phyloP scores from a whole-genome alignment of 176 grass and related monocot species.

The Musa itinerans region DNA sequence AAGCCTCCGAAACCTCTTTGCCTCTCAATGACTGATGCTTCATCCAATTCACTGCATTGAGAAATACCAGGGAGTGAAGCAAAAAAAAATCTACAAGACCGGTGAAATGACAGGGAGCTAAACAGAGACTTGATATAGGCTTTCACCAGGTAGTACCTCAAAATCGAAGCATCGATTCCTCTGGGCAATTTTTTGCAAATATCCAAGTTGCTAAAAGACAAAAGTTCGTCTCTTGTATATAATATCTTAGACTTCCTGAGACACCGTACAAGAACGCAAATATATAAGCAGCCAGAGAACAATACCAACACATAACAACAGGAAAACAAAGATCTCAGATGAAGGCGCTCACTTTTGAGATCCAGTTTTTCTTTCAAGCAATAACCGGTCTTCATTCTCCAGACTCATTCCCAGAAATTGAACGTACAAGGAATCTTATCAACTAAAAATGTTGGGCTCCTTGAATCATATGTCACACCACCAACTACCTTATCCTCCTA shows the following conservation, averaged over 20 bases:
- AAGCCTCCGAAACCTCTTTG: constrained; percentile 16
- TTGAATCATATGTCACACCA: not conserved
- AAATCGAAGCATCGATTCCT: constrained; percentile 44
- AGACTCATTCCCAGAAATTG: constrained; percentile 31
- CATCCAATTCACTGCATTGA: constrained; percentile 50
- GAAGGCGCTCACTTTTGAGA: constrained; percentile 27
- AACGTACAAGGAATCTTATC: not conserved
- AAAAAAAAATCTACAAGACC: not conserved
- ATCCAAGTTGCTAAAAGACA: constrained; percentile 48
- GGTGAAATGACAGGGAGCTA: not conserved
- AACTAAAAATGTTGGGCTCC: not conserved
- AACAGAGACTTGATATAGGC: not conserved
- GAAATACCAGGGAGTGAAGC: constrained; percentile 6
- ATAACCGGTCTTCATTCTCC: constrained; percentile 21
- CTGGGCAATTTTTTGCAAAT: constrained; percentile 62
- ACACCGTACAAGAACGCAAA: constrained; percentile 9
- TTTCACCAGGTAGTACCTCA: constrained; percentile 34
- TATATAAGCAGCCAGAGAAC: not conserved
- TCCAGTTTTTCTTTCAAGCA: constrained; percentile 14
- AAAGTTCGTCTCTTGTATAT: constrained; percentile 70
- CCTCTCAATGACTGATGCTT: constrained; percentile 34
- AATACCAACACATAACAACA: not conserved
- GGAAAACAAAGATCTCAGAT: not conserved
- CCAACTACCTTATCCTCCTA: not conserved
- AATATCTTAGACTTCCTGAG: constrained; percentile 32